A percentile compares a stretch with the other conserved stretches of the same genome.
phyloP scores from a whole-genome alignment of 805 yeast species.

The Kodamaea fukazawae region DNA sequence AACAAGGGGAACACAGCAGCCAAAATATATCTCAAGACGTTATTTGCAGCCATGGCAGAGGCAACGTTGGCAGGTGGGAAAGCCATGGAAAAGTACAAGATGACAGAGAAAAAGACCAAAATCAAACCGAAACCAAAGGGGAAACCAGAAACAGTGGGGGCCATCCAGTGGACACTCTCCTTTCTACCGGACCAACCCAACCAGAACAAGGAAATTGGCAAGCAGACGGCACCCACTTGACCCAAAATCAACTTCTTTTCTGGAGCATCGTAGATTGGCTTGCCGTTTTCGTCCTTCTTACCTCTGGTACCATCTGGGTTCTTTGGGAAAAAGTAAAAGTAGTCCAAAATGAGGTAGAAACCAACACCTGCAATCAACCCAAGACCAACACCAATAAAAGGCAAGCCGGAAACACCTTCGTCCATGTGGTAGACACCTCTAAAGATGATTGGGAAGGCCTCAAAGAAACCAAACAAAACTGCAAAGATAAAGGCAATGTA shows the following conservation, averaged over 20 bases:
- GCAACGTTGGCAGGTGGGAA: conserved; percentile 79
- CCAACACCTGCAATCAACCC: conserved; percentile 60
- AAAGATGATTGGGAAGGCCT: conserved; percentile 74
- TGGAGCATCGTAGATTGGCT: conserved; percentile 53
- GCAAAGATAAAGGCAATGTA: conserved; percentile 77
- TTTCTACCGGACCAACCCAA: conserved; percentile 70
- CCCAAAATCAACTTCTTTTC: conserved; percentile 60
- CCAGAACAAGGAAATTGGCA: conserved; percentile 76
- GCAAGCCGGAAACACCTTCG: conserved; percentile 61
- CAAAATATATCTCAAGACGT: conserved; percentile 67
- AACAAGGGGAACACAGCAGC: conserved; percentile 84
- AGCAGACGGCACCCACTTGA: conserved; percentile 62
- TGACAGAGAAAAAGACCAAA: conserved; percentile 65
- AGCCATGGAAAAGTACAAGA: conserved; percentile 65
- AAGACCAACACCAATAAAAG: conserved; percentile 69
- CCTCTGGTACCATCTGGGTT: conserved; percentile 62
- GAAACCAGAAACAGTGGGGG: conserved; percentile 71
- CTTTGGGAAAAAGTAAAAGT: conserved; percentile 48
- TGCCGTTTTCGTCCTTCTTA: conserved; percentile 55
- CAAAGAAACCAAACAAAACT: conserved; percentile 75
- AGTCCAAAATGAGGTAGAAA: conserved; percentile 51
- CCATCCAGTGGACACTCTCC: conserved; percentile 66
- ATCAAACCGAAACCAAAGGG: conserved; percentile 76
- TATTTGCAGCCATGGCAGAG: conserved; percentile 88
- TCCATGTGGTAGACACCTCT: conserved; percentile 60